Percentiles rank a stretch among this genome's conserved stretches.
phyloP scores from a whole-genome alignment of 306 rosid genomes.

The Prunus armeniaca region DNA sequence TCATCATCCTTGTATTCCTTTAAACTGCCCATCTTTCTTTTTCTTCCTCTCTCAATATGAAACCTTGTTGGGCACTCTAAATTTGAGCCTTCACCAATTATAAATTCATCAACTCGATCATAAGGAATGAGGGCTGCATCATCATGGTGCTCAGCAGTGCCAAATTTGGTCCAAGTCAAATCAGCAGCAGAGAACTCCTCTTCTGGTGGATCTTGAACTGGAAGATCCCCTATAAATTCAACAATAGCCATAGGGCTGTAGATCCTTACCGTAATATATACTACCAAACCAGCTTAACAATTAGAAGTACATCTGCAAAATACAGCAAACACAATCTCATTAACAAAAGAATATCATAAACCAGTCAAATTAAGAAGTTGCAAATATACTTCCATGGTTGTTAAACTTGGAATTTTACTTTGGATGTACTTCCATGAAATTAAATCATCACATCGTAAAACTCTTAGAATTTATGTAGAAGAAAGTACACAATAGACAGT shows the following conservation, averaged over 20 bases:
- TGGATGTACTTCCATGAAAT: neutral
- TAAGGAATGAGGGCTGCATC: constrained; percentile 88
- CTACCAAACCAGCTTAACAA: neutral
- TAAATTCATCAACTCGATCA: constrained; percentile 81
- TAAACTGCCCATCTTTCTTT: constrained; percentile 69
- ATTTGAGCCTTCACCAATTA: constrained; percentile 82
- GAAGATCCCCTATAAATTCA: constrained; percentile 62
- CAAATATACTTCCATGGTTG: neutral
- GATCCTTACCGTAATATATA: neutral
- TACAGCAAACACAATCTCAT: neutral
- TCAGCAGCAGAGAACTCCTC: constrained; percentile 79
- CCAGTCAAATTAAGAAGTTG: neutral
- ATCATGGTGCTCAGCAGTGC: constrained; percentile 67
- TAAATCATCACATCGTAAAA: neutral
- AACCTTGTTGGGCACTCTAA: constrained; percentile 81
- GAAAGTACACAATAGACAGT: neutral
- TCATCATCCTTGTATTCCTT: constrained; percentile 88
- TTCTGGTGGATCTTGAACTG: constrained; percentile 79
- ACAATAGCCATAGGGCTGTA: constrained; percentile 52
- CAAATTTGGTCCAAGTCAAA: constrained; percentile 86
- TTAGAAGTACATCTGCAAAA: constrained; percentile 15
- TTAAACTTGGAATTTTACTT: constrained; percentile 1
- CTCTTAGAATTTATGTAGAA: neutral
- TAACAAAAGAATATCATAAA: neutral
- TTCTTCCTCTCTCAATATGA: constrained; percentile 81